Evolutionary conservation across 129 eudicot species (phyloP).

Genomic region (Lactuca sativa): DNA sequence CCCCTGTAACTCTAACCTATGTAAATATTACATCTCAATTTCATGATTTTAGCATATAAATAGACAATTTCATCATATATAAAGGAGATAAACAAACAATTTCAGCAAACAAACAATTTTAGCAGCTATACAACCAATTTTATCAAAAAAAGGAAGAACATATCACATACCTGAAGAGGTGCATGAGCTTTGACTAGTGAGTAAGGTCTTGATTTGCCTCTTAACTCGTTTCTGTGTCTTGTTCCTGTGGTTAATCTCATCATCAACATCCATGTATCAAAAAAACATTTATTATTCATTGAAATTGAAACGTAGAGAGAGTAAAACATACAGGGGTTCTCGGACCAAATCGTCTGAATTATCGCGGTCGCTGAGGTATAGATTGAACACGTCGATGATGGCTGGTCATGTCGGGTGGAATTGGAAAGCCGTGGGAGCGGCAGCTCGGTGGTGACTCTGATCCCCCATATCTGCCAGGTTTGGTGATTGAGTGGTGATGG

Average conservation of each 20-base stretch:
- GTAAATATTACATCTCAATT: too few relatives aligned
- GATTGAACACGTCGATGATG: conserved; percentile 76
- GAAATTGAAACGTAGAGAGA: not conserved
- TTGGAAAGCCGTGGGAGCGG: conserved; percentile 41
- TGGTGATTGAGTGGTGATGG: conserved; percentile 39
- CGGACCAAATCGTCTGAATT: conserved; percentile 61
- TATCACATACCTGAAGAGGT: too few relatives aligned
- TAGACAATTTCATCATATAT: too few relatives aligned
- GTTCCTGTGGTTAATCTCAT: conserved; percentile 51
- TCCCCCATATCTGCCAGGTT: conserved; percentile 33
- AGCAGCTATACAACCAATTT: too few relatives aligned
- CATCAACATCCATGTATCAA: conserved; percentile 20
- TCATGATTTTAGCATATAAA: too few relatives aligned
- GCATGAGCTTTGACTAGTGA: too few relatives aligned
- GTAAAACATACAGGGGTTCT: conserved; percentile 73
- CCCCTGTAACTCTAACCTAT: too few relatives aligned
- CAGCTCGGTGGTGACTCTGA: conserved; percentile 35
- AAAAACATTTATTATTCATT: conserved; percentile 2
- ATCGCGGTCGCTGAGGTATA: conserved; percentile 60
- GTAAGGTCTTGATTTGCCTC: conserved; percentile 84
- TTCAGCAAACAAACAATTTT: too few relatives aligned
- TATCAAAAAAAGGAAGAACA: too few relatives aligned
- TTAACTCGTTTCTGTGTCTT: conserved; percentile 93
- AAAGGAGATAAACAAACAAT: too few relatives aligned
- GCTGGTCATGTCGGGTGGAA: conserved; percentile 71